Percentiles rank a stretch among this genome's conserved stretches.
Evolutionary conservation across 1,139 yeast species (phyloP).

Genomic region (Sugiyamaella paludigena): DNA sequence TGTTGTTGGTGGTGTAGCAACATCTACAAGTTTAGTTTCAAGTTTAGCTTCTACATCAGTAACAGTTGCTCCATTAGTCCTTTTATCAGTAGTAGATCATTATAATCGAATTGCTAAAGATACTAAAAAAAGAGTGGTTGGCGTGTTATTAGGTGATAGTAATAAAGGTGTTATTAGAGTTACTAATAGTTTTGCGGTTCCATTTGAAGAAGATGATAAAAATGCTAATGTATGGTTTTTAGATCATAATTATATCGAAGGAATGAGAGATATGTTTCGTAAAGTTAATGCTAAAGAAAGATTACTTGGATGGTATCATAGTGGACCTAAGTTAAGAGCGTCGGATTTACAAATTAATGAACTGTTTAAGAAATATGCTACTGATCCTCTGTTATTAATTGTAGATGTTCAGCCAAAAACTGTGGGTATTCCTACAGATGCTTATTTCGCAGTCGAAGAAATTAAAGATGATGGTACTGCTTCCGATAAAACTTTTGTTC

Average conservation of each 20-base stretch:
- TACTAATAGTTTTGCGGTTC: slow-evolving; percentile 57
- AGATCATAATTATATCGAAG: slow-evolving; percentile 93
- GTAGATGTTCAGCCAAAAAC: slow-evolving; percentile 85
- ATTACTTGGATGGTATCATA: slow-evolving; percentile 97
- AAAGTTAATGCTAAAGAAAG: slow-evolving; percentile 96
- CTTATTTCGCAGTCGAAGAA: slow-evolving; percentile 91
- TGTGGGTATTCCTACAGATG: slow-evolving; percentile 92
- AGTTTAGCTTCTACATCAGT: slow-evolving; percentile 47
- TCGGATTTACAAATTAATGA: slow-evolving; percentile 92
- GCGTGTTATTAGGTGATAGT: slow-evolving; percentile 87
- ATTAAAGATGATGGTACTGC: slow-evolving; percentile 96
- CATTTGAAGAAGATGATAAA: slow-evolving; percentile 95
- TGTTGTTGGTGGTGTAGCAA: slow-evolving; percentile 1
- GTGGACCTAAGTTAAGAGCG: slow-evolving; percentile 88
- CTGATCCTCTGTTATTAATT: slow-evolving; percentile 80
- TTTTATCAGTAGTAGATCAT: slow-evolving; percentile 92
- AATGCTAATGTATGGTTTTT: slow-evolving; percentile 95
- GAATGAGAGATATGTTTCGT: slow-evolving; percentile 97
- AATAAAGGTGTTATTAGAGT: slow-evolving; percentile 43
- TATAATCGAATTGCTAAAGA: slow-evolving; percentile 78
- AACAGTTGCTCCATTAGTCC: slow-evolving; percentile 91
- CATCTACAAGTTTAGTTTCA: background rate
- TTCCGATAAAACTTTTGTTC: slow-evolving; percentile 89
- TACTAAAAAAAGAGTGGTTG: slow-evolving; percentile 80
- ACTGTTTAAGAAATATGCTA: slow-evolving; percentile 75